Evolutionary conservation across 768 basidiomycete genomes (phyloP).

Genomic region (Paxillus rubicundulus): DNA sequence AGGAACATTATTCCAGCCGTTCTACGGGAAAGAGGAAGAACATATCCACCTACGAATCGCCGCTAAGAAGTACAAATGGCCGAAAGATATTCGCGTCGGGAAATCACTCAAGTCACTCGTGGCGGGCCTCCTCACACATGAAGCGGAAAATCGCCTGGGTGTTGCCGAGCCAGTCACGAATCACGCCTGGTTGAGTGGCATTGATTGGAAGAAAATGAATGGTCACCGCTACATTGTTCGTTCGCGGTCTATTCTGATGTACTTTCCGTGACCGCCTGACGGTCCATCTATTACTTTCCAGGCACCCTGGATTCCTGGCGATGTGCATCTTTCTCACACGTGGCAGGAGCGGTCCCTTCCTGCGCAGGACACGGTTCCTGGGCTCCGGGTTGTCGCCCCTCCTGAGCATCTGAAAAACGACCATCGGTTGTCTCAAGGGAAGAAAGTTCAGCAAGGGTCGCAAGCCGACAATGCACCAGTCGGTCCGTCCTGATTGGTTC

Average conservation of each 20-base stretch:
- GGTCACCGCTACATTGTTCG: slow-evolving; percentile 45
- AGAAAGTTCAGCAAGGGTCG: background rate
- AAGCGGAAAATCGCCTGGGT: slow-evolving; percentile 41
- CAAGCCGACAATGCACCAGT: background rate
- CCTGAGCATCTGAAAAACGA: slow-evolving; percentile 37
- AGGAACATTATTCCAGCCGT: slow-evolving; percentile 14
- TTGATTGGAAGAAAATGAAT: slow-evolving; percentile 49
- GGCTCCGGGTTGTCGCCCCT: slow-evolving; percentile 34
- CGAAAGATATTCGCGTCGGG: slow-evolving; percentile 35
- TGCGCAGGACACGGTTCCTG: slow-evolving; percentile 36
- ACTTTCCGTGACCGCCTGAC: background rate
- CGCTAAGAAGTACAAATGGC: slow-evolving; percentile 38
- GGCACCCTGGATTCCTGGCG: slow-evolving; percentile 43
- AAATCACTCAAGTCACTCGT: slow-evolving; percentile 43
- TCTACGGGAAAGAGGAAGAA: slow-evolving; percentile 25
- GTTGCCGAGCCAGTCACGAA: slow-evolving; percentile 31
- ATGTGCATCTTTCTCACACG: slow-evolving; percentile 21
- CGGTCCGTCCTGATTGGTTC: background rate
- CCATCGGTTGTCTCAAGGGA: slow-evolving; percentile 29
- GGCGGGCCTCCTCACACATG: slow-evolving; percentile 36
- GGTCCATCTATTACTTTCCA: slow-evolving; percentile 17
- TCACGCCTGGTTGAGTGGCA: slow-evolving; percentile 45
- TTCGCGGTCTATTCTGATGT: background rate
- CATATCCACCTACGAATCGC: slow-evolving; percentile 28
- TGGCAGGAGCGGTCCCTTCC: slow-evolving; percentile 44